Evolutionary conservation across 257 asterid genomes (phyloP), one percentile per base, ranked within the genome.

Genomic region (Ballota nigra): DNA sequence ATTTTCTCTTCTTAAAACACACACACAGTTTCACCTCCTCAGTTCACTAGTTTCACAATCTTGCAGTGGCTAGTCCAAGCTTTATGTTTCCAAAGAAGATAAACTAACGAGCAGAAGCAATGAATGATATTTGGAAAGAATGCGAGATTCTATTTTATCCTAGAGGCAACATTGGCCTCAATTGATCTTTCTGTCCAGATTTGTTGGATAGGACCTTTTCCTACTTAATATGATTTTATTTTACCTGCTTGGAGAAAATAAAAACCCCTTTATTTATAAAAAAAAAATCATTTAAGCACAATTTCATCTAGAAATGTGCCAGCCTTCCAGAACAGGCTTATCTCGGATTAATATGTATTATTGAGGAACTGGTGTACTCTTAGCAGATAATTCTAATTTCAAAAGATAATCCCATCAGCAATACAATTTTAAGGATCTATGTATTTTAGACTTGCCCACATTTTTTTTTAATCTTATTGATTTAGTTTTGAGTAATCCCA

Each of bases 251-350:
- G 58, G 18, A 23, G 16, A n/a, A n/a, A 43, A 22, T 7, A 53
- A 2, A 0, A 6, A 47, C 3, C n/a, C 20, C 20, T 45, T 47
- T 47, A 5, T 47, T 47, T 5, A 22, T 12, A 43, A 4, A 5
- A 43, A 13, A 3, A 41, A 41, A 13, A 43, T 13, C 19, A 36
- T 43, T 43, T 43, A 43, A 13, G 19, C 52, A 13, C 52, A 15
- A 3, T 43, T 43, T 43, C 19, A 43, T 36, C 2, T 9, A 43
- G 43, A 67, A 26, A 47, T 49, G 31, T 24, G n/a, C 12, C 20
- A 43, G 43, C 71, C 62, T 47, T 67, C 33, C 51, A 67, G 51
- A 31, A 67, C 26, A 68, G 53, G 51, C 29, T 16, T 5, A 49
- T 26, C 60, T 15, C 8, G 18, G 60, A 28, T 29, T 11, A 51